Evolutionary conservation across 345 rosid species (phyloP).

Genomic region (Clausena lansium): DNA sequence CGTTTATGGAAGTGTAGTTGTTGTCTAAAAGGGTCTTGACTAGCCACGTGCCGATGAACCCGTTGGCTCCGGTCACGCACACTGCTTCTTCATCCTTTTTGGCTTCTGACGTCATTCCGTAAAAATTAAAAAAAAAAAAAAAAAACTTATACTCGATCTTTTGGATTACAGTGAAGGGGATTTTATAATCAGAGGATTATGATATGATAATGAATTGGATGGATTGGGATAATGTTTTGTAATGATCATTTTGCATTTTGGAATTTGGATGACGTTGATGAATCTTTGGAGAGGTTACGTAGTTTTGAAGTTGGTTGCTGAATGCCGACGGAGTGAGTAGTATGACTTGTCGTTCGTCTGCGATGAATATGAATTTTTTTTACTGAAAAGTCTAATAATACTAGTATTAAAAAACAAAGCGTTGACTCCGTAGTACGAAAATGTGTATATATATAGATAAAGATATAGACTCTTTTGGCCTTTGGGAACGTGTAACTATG

Average conservation of each 20-base stretch:
- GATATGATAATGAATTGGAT: background rate
- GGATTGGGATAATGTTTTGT: background rate
- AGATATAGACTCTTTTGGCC: too few relatives aligned
- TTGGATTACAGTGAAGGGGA: background rate
- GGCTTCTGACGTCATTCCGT: background rate
- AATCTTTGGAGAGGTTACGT: background rate
- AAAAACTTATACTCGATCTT: too few relatives aligned
- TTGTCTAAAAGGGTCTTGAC: slow-evolving; percentile 45
- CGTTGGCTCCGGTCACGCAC: slow-evolving; percentile 82
- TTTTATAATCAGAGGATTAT: background rate
- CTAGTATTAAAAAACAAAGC: too few relatives aligned
- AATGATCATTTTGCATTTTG: background rate
- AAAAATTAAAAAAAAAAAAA: too few relatives aligned
- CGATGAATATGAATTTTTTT: too few relatives aligned
- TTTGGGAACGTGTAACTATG: too few relatives aligned
- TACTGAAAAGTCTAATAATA: too few relatives aligned
- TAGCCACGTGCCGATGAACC: slow-evolving; percentile 82
- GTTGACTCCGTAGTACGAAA: too few relatives aligned
- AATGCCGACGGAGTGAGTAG: too few relatives aligned
- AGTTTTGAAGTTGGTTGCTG: background rate
- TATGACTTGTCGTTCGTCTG: too few relatives aligned
- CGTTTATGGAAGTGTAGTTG: slow-evolving; percentile 65
- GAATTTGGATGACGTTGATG: background rate
- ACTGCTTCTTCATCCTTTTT: slow-evolving; percentile 43
- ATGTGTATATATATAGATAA: too few relatives aligned